Evolutionary conservation across 768 basidiomycete genomes (phyloP).

Genomic region (Infundibulicybe gibba): DNA sequence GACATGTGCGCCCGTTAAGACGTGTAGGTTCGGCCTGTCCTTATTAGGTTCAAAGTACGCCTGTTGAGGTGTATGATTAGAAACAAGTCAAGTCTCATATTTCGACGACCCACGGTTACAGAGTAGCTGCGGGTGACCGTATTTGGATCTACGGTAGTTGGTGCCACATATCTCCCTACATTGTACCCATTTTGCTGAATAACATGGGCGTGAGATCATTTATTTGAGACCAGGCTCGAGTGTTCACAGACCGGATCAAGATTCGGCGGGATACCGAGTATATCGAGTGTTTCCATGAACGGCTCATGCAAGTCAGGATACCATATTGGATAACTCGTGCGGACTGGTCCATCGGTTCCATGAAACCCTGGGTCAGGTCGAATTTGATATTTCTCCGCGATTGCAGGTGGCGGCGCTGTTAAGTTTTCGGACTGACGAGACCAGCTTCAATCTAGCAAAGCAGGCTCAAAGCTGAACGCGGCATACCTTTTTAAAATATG

Average conservation of each 20-base stretch:
- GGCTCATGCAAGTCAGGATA: not conserved
- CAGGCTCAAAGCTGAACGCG: not conserved
- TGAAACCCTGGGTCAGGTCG: not conserved
- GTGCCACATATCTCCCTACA: no score
- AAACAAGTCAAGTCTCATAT: not conserved
- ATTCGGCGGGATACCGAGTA: no score
- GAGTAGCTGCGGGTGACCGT: conserved; percentile 19
- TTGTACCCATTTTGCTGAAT: no score
- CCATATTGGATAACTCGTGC: not conserved
- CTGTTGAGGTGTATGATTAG: not conserved
- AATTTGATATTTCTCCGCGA: no score
- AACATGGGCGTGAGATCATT: no score
- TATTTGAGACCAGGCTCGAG: no score
- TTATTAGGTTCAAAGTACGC: not conserved
- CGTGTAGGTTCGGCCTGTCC: conserved; percentile 15
- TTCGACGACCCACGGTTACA: not conserved
- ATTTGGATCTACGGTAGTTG: conserved; percentile 14
- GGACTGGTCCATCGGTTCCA: not conserved
- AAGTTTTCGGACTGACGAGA: not conserved
- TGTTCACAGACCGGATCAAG: no score
- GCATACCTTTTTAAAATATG: not conserved
- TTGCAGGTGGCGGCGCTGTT: not conserved
- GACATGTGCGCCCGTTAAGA: conserved; percentile 19
- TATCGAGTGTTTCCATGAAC: not conserved
- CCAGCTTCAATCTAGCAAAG: not conserved